Base-by-base conservation (phyloP, 2,329 filamentous ascomycete species). In the Fusarium sacchari region DNA sequence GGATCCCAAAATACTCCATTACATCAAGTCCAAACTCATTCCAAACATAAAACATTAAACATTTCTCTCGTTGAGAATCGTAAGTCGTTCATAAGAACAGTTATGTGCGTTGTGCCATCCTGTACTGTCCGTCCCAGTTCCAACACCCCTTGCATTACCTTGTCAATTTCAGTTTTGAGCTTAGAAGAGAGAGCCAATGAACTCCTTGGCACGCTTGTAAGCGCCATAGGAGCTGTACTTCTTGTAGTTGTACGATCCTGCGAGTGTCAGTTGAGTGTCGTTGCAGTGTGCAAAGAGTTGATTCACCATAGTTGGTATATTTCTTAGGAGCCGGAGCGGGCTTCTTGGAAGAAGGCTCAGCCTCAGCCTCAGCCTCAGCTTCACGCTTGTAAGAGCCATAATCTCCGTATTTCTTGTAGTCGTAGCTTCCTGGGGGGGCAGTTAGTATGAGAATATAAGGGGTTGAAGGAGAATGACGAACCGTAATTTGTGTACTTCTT, bases 21-120 rank as follows among this genome's bases (percentile, higher is more conserved):
- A 15, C n/a, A n/a, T 50, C 9, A n/a, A 34, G 26, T 50, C 26
- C 46, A 63, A 50, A 64, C 12, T 53, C 52, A 36, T 46, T 26
- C n/a, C 28, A 43, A 60, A 36, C 14, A 58, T 49, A 22, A 58
- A 58, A 15, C 22, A 60, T 60, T 39, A 43, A 46, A 24, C 20
- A 59, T 55, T 36, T 74, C 71, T 74, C 71, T 74, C 63, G 71
- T 60, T 72, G 64, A 74, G 68, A 66, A 50, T 62, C 67, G 67
- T 63, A 44, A 65, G 43, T 74, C 49, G 68, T 72, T 74, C 68
- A 60, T 40, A 52, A 55, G 71, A 72, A 74, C 71, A 40, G 49
- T 60, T n/a, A 26, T 58, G 39, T 57, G 71, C 49, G 53, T 73
- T 24, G 49, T 46, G 49, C 61, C 24, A 47, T 49, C 14, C 13